Evolutionary conservation across 345 rosid genomes (phyloP), one percentile per base, ranked within the genome.

Genomic region (Ceriops tagal): DNA sequence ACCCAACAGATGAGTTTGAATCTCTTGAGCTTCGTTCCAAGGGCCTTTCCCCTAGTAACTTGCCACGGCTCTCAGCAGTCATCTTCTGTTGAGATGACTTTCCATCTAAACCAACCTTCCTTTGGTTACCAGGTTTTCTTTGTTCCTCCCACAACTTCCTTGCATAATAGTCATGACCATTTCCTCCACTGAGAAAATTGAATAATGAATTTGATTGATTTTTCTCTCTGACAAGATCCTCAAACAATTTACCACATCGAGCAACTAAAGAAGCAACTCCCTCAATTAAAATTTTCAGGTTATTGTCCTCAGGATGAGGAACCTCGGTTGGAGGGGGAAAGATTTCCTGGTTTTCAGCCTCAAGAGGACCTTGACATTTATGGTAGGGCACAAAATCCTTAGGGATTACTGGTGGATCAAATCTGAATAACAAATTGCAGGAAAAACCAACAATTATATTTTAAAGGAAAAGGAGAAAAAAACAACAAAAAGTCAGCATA

Each of bases 181-280:
- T 82, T 66, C 99, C 98, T 73, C 96, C 98, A 71, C 64, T 76
- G 58, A 95, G 98, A 85, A 95, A 95, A 84, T 82, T 84, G 81
- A 90, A 95, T 65, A 85, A 74, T 69, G 96, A 91, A 80, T 95
- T 90, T 66, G 93, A 83, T 68, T 82, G 86, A 76, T 95, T 89
- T 85, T 92, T 95, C 83, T 89, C 96, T 76, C 90, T 85, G 31
- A 97, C 92, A 78, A 95, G 96, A 78, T 95, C 99, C 83, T 95
- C 99, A 71, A 84, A 95, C 30, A 92, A 69, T 81, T 90, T 92
- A 70, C 99, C 98, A 53, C 96, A 95, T 67, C 92, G 92, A 72
- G 93, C 93, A 62, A 95, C 99, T 73, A 95, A 86, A 68, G 90
- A 83, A 58, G 97, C 99, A 78, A 92, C 90, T 62, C 98, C 98